Evolutionary conservation across 1,139 yeast species (phyloP), one percentile per base, ranked within the genome.

Genomic region (Nakaseomyces uthaithaninus): DNA sequence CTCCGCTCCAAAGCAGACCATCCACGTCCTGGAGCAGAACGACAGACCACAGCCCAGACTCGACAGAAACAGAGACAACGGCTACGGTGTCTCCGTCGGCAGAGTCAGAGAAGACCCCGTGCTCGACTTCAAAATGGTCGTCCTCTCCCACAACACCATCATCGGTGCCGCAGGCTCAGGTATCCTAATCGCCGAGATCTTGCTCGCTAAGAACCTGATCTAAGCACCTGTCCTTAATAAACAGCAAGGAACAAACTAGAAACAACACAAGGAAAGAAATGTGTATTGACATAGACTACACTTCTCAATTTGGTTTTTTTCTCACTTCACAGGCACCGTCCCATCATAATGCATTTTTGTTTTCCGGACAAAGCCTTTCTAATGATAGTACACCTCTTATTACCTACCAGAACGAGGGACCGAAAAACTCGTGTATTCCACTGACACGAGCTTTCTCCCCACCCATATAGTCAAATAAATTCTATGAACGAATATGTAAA

Each of bases 161-260:
- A 84, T 91, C 52, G 99, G 99, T 58, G 99, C 98, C 55, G 99
- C 99, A 23, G 99, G 99, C 59, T 84, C 97, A n/a, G 98, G 98
- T 63, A 73, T 91, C 47, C 77, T 91, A 63, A 91, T 93, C 64
- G 98, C 95, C 38, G 99, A 91, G 67, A 72, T 86, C 45, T 73
- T 91, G 55, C 67, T 74, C 47, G 91, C 91, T 42, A 86, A 82
- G 69, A 72, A 76, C 44, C 67, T 86, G 55, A 74, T 89, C 52
- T 87, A 72, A 60, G 22, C 9, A 18, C 11, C 14, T n/a, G n/a
- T 23, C 34, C 23, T n/a, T n/a, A 22, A 22, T 7, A 22, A 22
- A 7, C 26, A 37, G 11, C n/a, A 25, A 35, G 22, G n/a, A 34
- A 24, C 12, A n/a, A 22, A 23, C 8, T 15, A 35, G 24, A 18